Evolutionary conservation across 148 eudicot species (phyloP).

Genomic region (Vaccinium vitisidaea): DNA sequence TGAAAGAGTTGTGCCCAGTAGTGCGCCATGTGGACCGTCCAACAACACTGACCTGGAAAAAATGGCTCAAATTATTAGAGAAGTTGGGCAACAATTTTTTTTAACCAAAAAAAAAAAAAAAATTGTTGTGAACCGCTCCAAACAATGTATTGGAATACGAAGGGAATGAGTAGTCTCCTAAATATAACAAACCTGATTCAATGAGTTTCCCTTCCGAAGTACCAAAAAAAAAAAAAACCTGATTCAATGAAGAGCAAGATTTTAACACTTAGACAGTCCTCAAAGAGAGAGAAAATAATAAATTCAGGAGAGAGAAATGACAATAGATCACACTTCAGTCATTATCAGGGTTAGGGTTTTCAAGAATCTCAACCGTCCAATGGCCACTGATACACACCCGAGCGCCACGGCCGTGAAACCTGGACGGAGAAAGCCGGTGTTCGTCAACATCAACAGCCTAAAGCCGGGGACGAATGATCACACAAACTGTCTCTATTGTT

Average conservation of each 20-base stretch:
- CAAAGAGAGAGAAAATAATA: background rate
- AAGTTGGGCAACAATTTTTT: no score
- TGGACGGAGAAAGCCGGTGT: conserved; percentile 40
- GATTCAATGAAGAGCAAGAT: conserved; percentile 7
- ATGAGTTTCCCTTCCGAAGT: no score
- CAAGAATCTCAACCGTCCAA: background rate
- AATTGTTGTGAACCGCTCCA: background rate
- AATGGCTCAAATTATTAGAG: no score
- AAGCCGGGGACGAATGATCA: conserved; percentile 44
- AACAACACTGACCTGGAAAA: no score
- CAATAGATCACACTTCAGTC: background rate
- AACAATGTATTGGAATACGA: conserved; percentile 1
- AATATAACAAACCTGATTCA: background rate
- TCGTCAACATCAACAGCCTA: conserved; percentile 39
- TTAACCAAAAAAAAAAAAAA: background rate
- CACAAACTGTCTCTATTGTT: background rate
- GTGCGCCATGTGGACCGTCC: no score
- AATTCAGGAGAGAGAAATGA: conserved; percentile 7
- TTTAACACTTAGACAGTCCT: background rate
- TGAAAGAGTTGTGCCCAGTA: no score
- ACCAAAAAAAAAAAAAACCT: no score
- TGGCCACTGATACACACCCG: background rate
- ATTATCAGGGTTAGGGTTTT: background rate
- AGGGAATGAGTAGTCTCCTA: background rate
- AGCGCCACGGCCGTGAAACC: conserved; percentile 19